These are phyloP conservation scores for Graphilbum fragrans DNA, from an alignment of 2,329 filamentous ascomycete species.

Conservation along the genomic window DNA sequence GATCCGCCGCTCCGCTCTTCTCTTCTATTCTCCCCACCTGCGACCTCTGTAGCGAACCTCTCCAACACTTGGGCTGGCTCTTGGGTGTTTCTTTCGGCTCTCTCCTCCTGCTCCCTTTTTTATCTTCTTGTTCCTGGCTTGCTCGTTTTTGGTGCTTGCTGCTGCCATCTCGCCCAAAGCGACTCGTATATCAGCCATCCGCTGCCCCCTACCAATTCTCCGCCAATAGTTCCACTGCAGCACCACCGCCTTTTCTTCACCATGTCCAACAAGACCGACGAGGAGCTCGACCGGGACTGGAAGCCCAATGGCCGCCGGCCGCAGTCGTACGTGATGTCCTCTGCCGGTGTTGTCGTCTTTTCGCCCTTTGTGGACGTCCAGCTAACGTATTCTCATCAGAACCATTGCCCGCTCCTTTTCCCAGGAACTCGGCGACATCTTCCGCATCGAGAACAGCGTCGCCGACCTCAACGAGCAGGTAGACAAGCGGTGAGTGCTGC, in stretches of 20 bases:
- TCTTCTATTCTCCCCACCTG: too few relatives aligned
- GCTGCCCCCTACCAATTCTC: too few relatives aligned
- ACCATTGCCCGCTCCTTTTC: conserved; percentile 84
- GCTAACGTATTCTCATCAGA: conserved; percentile 30
- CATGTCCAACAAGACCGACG: conserved; percentile 34
- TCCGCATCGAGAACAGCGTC: conserved; percentile 71
- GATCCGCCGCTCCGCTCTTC: too few relatives aligned
- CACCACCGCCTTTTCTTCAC: not conserved
- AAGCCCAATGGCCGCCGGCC: conserved; percentile 66
- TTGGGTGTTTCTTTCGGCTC: too few relatives aligned
- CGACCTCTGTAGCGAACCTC: too few relatives aligned
- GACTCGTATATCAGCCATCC: too few relatives aligned
- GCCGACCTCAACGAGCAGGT: conserved; percentile 64
- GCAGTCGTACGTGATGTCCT: conserved; percentile 60
- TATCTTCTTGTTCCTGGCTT: not conserved
- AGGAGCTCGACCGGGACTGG: conserved; percentile 66
- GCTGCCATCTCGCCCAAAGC: too few relatives aligned
- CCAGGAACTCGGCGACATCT: conserved; percentile 74
- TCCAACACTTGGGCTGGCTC: too few relatives aligned
- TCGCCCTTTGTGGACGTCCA: not conserved
- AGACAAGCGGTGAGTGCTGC: conserved; percentile 56
- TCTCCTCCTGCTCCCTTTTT: not conserved
- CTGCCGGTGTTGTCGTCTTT: not conserved
- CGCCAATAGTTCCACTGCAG: too few relatives aligned
- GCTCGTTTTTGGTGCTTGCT: too few relatives aligned